These are phyloP conservation scores for Fusarium cyanostomum DNA, from an alignment of 2,329 filamentous ascomycete genomes.

Conservation along the genomic window DNA sequence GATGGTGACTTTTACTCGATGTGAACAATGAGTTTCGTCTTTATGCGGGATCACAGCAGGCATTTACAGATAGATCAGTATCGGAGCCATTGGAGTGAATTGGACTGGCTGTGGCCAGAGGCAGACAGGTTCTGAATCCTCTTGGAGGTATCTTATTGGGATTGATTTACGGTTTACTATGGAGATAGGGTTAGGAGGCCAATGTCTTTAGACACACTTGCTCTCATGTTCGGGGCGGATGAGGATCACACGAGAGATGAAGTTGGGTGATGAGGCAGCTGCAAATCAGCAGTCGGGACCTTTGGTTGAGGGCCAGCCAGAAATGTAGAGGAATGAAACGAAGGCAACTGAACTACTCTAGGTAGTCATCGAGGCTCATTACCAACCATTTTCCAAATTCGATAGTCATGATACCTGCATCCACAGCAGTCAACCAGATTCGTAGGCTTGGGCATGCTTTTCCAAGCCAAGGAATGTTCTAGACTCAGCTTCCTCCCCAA, in stretches of 20 bases:
- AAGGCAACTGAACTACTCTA: neutral
- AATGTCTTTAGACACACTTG: slow-evolving; percentile 30
- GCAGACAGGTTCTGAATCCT: slow-evolving; percentile 20
- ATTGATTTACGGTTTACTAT: slow-evolving; percentile 20
- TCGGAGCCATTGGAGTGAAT: slow-evolving; percentile 32
- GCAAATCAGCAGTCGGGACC: too few relatives aligned
- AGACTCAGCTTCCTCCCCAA: neutral
- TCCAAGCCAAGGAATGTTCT: neutral
- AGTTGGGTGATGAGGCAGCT: too few relatives aligned
- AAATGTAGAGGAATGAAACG: neutral
- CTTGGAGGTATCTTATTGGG: slow-evolving; percentile 14
- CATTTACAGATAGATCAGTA: slow-evolving; percentile 36
- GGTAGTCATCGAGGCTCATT: too few relatives aligned
- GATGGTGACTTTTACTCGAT: neutral
- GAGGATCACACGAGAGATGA: slow-evolving; percentile 11
- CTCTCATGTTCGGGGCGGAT: neutral
- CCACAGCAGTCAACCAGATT: neutral
- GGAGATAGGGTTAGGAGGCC: slow-evolving; percentile 15
- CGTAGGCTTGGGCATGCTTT: neutral
- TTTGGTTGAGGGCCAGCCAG: neutral
- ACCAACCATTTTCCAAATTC: neutral
- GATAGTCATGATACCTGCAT: neutral
- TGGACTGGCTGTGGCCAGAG: slow-evolving; percentile 26
- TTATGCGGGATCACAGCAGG: slow-evolving; percentile 30
- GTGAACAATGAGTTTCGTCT: slow-evolving; percentile 17